Evolutionary conservation across 2,329 filamentous ascomycete species (phyloP).

Genomic region (Coleophoma crateriformis): DNA sequence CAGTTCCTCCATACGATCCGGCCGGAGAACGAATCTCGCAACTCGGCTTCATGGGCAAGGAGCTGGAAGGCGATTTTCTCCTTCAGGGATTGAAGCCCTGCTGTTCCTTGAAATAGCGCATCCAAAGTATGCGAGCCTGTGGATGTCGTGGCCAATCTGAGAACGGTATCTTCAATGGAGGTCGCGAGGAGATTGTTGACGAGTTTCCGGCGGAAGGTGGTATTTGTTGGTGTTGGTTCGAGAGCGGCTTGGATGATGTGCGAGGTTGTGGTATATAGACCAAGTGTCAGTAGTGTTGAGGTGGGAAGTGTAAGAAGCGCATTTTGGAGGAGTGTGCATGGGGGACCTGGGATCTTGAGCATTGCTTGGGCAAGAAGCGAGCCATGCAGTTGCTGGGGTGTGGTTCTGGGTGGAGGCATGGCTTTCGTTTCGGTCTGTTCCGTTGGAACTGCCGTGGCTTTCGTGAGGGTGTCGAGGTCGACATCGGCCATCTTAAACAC

Average conservation of each 20-base stretch:
- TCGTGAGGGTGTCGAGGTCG: slow-evolving; percentile 40
- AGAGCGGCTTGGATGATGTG: slow-evolving; percentile 61
- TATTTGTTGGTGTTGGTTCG: slow-evolving; percentile 46
- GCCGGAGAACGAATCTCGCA: slow-evolving; percentile 61
- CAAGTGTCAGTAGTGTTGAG: slow-evolving; percentile 56
- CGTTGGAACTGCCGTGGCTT: slow-evolving; percentile 36
- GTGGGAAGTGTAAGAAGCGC: slow-evolving; percentile 56
- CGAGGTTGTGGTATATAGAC: slow-evolving; percentile 43
- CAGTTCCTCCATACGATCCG: slow-evolving; percentile 69
- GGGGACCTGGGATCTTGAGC: slow-evolving; percentile 64
- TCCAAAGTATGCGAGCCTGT: slow-evolving; percentile 65
- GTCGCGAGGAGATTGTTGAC: slow-evolving; percentile 49
- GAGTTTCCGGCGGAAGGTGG: slow-evolving; percentile 59
- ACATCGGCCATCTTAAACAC: slow-evolving; percentile 56
- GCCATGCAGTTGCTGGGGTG: slow-evolving; percentile 65
- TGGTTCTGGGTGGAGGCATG: slow-evolving; percentile 24
- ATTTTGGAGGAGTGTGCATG: slow-evolving; percentile 67
- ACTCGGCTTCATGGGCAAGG: slow-evolving; percentile 46
- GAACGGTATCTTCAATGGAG: slow-evolving; percentile 7
- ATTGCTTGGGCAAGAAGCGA: slow-evolving; percentile 78
- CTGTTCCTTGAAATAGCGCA: slow-evolving; percentile 45
- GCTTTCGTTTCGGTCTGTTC: slow-evolving; percentile 25
- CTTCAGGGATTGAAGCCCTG: slow-evolving; percentile 54
- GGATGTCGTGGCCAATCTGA: slow-evolving; percentile 43
- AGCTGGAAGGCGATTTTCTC: slow-evolving; percentile 63